Conservation (phyloP, 164 flowering plant genomes). For the Piper longum region DNA sequence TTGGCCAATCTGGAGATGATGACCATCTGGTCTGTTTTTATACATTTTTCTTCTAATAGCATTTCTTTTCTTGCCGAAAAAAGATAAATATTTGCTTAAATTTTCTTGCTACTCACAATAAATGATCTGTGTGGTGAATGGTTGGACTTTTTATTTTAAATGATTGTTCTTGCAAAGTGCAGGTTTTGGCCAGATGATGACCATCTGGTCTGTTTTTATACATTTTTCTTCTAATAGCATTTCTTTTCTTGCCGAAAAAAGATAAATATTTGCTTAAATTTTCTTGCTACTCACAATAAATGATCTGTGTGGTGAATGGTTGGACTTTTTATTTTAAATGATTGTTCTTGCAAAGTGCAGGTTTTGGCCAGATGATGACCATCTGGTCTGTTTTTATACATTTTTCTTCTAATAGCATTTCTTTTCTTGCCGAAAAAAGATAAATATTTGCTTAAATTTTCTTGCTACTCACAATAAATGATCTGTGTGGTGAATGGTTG, state of each 20-base stretch:
- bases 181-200: no score
- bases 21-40: constrained; percentile 69
- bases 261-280: no score
- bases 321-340: neutral
- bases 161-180: constrained; percentile 5
- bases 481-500: neutral
- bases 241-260: neutral
- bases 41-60: neutral
- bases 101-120: no score
- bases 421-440: neutral
- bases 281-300: no score
- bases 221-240: neutral
- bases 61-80: neutral
- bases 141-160: neutral
- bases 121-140: neutral
- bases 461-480: no score
- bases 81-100: no score
- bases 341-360: constrained; percentile 7
- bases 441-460: no score
- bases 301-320: neutral
- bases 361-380: constrained; percentile 93
- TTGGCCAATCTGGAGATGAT: constrained; percentile 48
- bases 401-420: neutral
- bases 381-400: constrained; percentile 41
- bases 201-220: constrained; percentile 52